Evolutionary conservation across 768 basidiomycete species (phyloP).

Genomic region (Trichaptum fuscoviolaceum): DNA sequence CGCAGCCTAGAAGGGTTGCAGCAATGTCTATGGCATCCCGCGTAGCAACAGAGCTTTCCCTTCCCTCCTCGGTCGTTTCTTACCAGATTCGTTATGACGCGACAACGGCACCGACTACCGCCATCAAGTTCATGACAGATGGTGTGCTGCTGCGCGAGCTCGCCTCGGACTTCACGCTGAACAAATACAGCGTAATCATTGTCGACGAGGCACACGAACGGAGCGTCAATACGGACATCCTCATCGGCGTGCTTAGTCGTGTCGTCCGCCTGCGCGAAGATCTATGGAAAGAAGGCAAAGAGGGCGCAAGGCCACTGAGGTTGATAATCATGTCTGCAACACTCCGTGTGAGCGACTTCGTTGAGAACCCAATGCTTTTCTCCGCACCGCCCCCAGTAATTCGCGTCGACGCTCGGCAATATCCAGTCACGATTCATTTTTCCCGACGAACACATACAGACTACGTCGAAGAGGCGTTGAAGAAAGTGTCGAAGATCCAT

Average conservation of each 20-base stretch:
- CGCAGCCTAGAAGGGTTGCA: constrained; percentile 95
- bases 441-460: constrained; percentile 79
- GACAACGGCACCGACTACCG: constrained; percentile 82
- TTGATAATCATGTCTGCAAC: constrained; percentile 99
- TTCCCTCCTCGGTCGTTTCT: constrained; percentile 77
- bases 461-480: constrained; percentile 86
- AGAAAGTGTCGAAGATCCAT: constrained; percentile 90
- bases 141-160: constrained; percentile 93
- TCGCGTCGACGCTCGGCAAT: constrained; percentile 83
- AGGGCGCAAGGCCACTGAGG: constrained; percentile 72
- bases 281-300: constrained; percentile 77
- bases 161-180: constrained; percentile 88
- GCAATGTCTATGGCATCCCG: constrained; percentile 95
- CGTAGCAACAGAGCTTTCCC: constrained; percentile 87
- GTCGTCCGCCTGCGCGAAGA: constrained; percentile 86
- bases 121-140: constrained; percentile 99
- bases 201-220: constrained; percentile 98
- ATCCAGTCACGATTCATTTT: constrained; percentile 95
- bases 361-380: constrained; percentile 80
- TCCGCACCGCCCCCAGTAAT: constrained; percentile 84
- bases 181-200: constrained; percentile 88
- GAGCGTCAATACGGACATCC: constrained; percentile 96
- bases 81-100: constrained; percentile 98
- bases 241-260: constrained; percentile 94
- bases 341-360: constrained; percentile 88